Evolutionary conservation across 495 filamentous ascomycete species (phyloP).

Genomic region (Podospora pseudocomata): DNA sequence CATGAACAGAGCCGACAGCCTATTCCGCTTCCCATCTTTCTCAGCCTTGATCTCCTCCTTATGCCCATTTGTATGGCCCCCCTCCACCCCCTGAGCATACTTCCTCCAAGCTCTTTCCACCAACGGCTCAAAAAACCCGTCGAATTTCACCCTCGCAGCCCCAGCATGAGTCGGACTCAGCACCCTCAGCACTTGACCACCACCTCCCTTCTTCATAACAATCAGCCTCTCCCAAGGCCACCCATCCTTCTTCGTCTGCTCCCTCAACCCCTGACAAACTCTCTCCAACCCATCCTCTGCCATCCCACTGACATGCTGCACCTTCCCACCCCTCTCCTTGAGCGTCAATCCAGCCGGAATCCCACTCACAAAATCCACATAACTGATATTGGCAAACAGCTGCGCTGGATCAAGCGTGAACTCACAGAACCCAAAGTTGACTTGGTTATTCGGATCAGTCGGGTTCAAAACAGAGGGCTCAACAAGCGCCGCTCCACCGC

Average conservation of each 20-base stretch:
- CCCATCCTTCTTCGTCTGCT: conserved; percentile 54
- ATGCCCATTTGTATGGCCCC: not conserved
- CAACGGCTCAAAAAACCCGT: conserved; percentile 61
- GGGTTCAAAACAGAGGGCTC: conserved; percentile 73
- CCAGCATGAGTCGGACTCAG: conserved; percentile 64
- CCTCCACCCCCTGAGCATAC: conserved; percentile 16
- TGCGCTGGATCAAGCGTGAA: conserved; percentile 68
- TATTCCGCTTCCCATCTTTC: conserved; percentile 1
- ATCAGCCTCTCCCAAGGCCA: conserved; percentile 67
- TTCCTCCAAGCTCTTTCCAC: conserved; percentile 59
- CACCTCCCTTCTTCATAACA: conserved; percentile 46
- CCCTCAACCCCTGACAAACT: conserved; percentile 51
- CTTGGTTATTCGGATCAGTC: conserved; percentile 60
- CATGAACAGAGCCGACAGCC: not conserved
- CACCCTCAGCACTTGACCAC: conserved; percentile 49
- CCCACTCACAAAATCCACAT: conserved; percentile 68
- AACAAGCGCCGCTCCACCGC: conserved; percentile 56
- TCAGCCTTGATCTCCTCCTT: conserved; percentile 8
- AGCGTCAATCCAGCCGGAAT: conserved; percentile 65
- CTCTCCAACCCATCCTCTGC: conserved; percentile 55
- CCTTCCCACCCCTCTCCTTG: conserved; percentile 44
- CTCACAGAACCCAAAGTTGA: conserved; percentile 69
- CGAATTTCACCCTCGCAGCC: conserved; percentile 55
- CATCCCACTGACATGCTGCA: conserved; percentile 61
- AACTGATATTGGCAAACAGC: conserved; percentile 74